Base-by-base conservation (phyloP, 805 yeast genomes). In the Schwanniomyces polymorphus region DNA sequence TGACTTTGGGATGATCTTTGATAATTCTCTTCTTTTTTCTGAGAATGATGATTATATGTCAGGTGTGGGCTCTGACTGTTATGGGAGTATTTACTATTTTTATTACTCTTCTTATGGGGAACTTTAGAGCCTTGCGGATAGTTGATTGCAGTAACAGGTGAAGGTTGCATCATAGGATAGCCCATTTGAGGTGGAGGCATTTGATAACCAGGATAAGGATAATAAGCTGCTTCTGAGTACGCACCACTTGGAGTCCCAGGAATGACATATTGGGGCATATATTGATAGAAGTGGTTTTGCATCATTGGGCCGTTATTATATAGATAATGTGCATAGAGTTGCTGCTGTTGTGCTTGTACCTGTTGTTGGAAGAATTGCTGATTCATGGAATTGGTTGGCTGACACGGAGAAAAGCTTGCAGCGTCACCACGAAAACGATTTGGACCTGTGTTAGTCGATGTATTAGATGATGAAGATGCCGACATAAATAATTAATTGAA, bases 361-460 rank as follows among this genome's bases (percentile, higher is more conserved):
- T 46, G 54, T 27, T 42, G 47, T 25, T 46, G 47, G 31, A 40
- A 35, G 16, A 48, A 44, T 31, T 46, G 49, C 34, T 49, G 53
- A 41, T 49, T 35, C 25, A 43, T 38, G 27, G 45, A 29, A 27
- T 47, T 48, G 33, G 56, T 55, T 38, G 46, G 53, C 29, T 54
- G 56, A 26, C 60, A 56, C n/a, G 74, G 74, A 17, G 65, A 60
- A 46, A 69, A 69, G 38, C 65, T 63, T 46, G 70, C 68, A 14
- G 71, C 73, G 56, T 68, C 73, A 34, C 67, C 64, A 55, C 73
- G 70, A 55, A 69, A 69, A 43, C 71, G 67, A 50, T 58, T 58
- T 43, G 71, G 63, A 7, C 72, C 70, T 35, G 65, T 48, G 43
- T 55, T 58, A 12, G 43, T 34, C 17, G 63, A 51, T 35, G 65